A percentile compares a stretch with the other conserved stretches of the same genome.
Conservation (phyloP, 495 filamentous ascomycete genomes). For the Thermochaetoides thermophila region DNA sequence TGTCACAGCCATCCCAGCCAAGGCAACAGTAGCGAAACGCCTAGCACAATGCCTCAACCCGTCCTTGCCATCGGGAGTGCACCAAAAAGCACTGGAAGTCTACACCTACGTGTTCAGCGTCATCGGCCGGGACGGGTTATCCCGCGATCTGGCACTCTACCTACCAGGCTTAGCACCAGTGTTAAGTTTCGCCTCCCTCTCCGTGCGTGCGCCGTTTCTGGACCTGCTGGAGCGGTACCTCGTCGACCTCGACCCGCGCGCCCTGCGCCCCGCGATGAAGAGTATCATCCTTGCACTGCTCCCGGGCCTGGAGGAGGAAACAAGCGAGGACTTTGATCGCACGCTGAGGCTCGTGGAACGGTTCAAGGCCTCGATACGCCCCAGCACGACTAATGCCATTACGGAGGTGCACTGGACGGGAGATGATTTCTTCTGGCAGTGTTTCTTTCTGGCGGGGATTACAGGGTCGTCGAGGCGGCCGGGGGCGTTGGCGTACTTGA, state of each 20-base stretch:
- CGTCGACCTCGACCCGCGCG: constrained; percentile 48
- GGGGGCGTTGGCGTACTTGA: constrained; percentile 74
- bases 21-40: constrained; percentile 70
- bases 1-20: constrained; percentile 62
- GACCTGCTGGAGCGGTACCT: constrained; percentile 71
- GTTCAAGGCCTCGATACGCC: constrained; percentile 53
- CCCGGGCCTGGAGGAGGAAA: constrained; percentile 88
- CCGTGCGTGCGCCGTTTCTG: constrained; percentile 71
- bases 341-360: constrained; percentile 64
- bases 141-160: constrained; percentile 70
- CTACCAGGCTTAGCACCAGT: constrained; percentile 78
- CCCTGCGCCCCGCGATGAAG: constrained; percentile 77
- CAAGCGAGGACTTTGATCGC: constrained; percentile 89
- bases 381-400: constrained; percentile 28
- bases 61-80: constrained; percentile 86
- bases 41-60: constrained; percentile 92
- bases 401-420: constrained; percentile 41
- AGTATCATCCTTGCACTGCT: constrained; percentile 72
- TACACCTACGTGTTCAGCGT: constrained; percentile 75
- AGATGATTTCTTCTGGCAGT: constrained; percentile 96
- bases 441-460: constrained; percentile 84
- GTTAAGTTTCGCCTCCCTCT: constrained; percentile 83
- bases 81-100: constrained; percentile 92
- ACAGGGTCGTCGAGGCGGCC: constrained; percentile 71
- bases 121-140: constrained; percentile 60